Percentiles rank a stretch among this genome's conserved stretches.
These are phyloP conservation scores for Bipolaris gigantea DNA, from an alignment of 2,329 filamentous ascomycete genomes.

Conservation along the genomic window DNA sequence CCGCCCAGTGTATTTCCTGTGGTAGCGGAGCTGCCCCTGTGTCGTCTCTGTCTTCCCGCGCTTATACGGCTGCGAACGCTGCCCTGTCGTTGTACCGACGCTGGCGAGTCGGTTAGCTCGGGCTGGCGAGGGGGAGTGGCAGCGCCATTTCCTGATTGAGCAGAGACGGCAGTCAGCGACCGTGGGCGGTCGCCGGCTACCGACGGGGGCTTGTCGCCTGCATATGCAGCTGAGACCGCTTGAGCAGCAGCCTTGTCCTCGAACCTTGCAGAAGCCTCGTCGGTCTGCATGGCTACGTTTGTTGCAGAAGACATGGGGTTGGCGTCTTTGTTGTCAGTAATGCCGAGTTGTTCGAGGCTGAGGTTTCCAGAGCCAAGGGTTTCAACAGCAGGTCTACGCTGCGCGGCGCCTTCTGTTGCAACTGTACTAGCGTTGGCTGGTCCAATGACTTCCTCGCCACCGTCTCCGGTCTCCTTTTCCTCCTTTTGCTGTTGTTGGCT, in stretches of 20 bases:
- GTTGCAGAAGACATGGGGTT: slow-evolving; percentile 62
- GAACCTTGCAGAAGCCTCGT: slow-evolving; percentile 58
- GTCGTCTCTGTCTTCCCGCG: slow-evolving; percentile 61
- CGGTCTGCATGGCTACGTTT: slow-evolving; percentile 56
- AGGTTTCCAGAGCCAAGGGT: slow-evolving; percentile 88
- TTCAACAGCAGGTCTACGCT: slow-evolving; percentile 74
- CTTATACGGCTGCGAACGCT: slow-evolving; percentile 59
- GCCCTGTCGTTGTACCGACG: slow-evolving; percentile 55
- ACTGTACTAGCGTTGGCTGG: slow-evolving; percentile 31
- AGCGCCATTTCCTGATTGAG: slow-evolving; percentile 25
- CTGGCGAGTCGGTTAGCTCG: slow-evolving; percentile 64
- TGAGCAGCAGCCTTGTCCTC: slow-evolving; percentile 63
- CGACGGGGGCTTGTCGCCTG: slow-evolving; percentile 45
- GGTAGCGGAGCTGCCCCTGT: slow-evolving; percentile 76
- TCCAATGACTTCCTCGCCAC: slow-evolving; percentile 49
- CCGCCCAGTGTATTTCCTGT: slow-evolving; percentile 70
- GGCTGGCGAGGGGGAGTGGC: slow-evolving; percentile 64
- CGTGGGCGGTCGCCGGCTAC: slow-evolving; percentile 42
- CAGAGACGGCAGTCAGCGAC: slow-evolving; percentile 46
- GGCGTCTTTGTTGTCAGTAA: slow-evolving; percentile 63
- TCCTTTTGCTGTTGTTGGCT: slow-evolving; percentile 40
- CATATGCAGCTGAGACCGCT: slow-evolving; percentile 64
- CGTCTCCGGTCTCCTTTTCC: slow-evolving; percentile 31
- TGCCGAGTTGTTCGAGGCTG: slow-evolving; percentile 84
- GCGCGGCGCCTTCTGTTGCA: slow-evolving; percentile 27